Evolutionary conservation across 78 protist species (phyloP), one percentile per base, ranked within the genome.

Genomic region (Goniomonas avonlea): DNA sequence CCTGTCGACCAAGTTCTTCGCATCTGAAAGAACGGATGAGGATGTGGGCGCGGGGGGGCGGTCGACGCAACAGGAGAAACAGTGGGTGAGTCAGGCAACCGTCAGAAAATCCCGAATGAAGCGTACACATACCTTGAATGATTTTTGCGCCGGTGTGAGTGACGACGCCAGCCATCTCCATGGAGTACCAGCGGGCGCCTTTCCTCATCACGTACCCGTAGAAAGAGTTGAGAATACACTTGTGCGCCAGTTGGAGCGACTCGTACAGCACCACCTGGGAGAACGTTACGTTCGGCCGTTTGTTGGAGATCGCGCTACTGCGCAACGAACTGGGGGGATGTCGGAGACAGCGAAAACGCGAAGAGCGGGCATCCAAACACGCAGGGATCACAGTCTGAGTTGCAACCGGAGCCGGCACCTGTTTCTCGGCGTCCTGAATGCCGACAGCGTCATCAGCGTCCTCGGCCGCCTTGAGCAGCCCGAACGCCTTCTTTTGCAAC

Each of bases 161-260:
- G 55, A 96, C 98, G 37, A 95, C 86, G 39, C 99, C 99, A 0
- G 99, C 99, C 99, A 97, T 97, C 81, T 93, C 98, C 98, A 97
- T 98, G 32, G 93, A 83, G 76, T 86, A 90, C 99, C 99, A 98
- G 20, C 99, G 87, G 0, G 98, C 86, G 29, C 98, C 99, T 1
- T 56, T 59, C 20, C 99, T 88, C 99, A 96, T 97, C 71, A 98
- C 99, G 68, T 98, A 98, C 59, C 99, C 99, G 82, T 96, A 97
- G 89, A 98, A 98, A 43, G 96, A 91, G 90, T 97, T 98, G 35
- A 97, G 88, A 75, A 93, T 91, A 82, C 99, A 97, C 88, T 98
- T 98, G 89, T 98, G 99, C 25, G 99, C 99, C n/a, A 98, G 89
- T 87, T 97, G 99, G 35, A 97, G 94, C n/a, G 99, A 96, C 39